Evolutionary conservation across 2,329 filamentous ascomycete species (phyloP).

Genomic region (Clonostachys byssicola): DNA sequence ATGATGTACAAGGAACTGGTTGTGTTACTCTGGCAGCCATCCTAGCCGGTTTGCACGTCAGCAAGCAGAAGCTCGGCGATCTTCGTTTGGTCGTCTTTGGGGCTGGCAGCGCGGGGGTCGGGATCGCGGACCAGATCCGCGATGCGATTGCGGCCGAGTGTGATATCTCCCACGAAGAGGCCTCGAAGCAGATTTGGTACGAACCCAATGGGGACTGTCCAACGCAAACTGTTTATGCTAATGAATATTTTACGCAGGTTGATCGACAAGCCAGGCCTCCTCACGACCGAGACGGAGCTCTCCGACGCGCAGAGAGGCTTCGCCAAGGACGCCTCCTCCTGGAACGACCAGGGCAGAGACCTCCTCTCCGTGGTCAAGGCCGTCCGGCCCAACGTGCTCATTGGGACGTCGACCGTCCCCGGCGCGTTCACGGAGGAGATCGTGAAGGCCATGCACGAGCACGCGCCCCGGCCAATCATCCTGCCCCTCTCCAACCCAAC

Average conservation of each 20-base stretch:
- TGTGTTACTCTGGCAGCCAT: conserved; percentile 83
- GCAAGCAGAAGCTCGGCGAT: conserved; percentile 61
- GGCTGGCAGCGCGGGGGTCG: conserved; percentile 75
- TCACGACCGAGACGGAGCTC: conserved; percentile 59
- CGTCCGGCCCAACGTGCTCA: conserved; percentile 75
- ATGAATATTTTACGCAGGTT: conserved; percentile 43
- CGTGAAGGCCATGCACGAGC: conserved; percentile 69
- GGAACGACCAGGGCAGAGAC: conserved; percentile 50
- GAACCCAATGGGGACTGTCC: conserved; percentile 3
- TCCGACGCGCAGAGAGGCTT: conserved; percentile 66
- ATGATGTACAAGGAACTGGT: conserved; percentile 86
- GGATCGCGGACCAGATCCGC: conserved; percentile 80
- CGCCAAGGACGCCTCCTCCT: conserved; percentile 60
- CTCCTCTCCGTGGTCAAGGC: conserved; percentile 65
- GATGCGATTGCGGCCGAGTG: conserved; percentile 73
- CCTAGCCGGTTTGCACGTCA: conserved; percentile 70
- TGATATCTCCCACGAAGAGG: conserved; percentile 66
- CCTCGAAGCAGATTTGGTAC: conserved; percentile 74
- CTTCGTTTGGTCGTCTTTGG: conserved; percentile 74
- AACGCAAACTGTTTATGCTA: background rate
- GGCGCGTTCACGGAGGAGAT: conserved; percentile 72
- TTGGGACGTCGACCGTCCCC: conserved; percentile 79
- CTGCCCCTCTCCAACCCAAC: conserved; percentile 87
- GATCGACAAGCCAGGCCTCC: conserved; percentile 75
- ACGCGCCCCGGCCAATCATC: conserved; percentile 69